Base-by-base conservation (phyloP, 768 basidiomycete species). In the Macrocybe gigantea region DNA sequence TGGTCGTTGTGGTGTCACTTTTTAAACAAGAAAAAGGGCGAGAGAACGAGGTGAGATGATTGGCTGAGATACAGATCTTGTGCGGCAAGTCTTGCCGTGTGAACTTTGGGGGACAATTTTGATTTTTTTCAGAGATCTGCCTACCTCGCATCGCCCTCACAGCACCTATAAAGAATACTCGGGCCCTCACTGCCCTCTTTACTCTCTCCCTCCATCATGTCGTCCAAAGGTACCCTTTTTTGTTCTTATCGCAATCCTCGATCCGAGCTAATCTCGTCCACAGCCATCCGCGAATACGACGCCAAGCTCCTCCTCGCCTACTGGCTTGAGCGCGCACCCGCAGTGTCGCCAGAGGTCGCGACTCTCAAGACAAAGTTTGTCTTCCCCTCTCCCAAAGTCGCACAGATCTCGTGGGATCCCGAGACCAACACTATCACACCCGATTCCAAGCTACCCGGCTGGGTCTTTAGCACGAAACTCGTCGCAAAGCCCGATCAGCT, bases 401-500 rank as follows among this genome's bases (percentile, higher is more conserved):
- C 93, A n/a, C 85, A 93, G 75, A 68, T 88, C 62, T 75, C 85
- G 8, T 93, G 89, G 86, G 90, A 93, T 66, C 67, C 85, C 3
- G 77, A 67, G 38, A 84, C 88, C 6, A 75, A 70, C 54, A 59
- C 67, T 33, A 71, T 77, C 68, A 79, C 75, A 59, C 71, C 74
- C 37, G 74, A 74, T 47, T 64, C 66, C 22, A 68, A 73, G 59
- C 66, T 93, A 31, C 89, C 89, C 11, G 68, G 75, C 58, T 93
- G 90, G 91, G 86, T 93, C 33, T 83, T 81, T 71, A 80, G 75
- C 56, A 81, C 71, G 56, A 90, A 91, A 75, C 89, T 95, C 65
- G 93, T 96, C 60, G 93, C 84, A 12, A 96, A 96, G 74, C 93
- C 93, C 22, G 93, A 95, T 73, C 93, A 96, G 73, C 86, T 98